Percentiles rank a stretch among this genome's conserved stretches.
Conservation (phyloP, 805 yeast species). For the Candida ovalis region DNA sequence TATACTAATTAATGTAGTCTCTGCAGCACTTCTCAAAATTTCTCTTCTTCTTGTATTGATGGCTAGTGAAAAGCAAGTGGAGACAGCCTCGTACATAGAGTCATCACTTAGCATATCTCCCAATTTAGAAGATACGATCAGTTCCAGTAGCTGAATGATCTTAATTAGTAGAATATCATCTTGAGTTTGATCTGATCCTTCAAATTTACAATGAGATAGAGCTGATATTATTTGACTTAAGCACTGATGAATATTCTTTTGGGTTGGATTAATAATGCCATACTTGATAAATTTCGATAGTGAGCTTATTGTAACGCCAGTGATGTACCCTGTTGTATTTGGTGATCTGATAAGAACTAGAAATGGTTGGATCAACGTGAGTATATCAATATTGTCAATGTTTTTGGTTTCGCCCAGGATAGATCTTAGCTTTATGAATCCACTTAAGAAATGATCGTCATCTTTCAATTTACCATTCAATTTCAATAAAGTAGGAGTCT, state of each 20-base stretch:
- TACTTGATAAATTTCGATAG: slow-evolving; percentile 70
- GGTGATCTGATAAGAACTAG: slow-evolving; percentile 79
- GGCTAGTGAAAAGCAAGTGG: slow-evolving; percentile 87
- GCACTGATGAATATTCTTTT: slow-evolving; percentile 53
- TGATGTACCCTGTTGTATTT: slow-evolving; percentile 80
- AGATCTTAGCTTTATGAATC: slow-evolving; percentile 74
- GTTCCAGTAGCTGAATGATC: slow-evolving; percentile 72
- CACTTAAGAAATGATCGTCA: slow-evolving; percentile 61
- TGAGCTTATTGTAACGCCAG: slow-evolving; percentile 75
- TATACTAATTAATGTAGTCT: slow-evolving; percentile 67
- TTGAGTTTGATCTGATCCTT: slow-evolving; percentile 86
- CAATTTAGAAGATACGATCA: slow-evolving; percentile 58
- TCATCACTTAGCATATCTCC: slow-evolving; percentile 74
- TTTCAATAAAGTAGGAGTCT: slow-evolving; percentile 24
- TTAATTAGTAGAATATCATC: slow-evolving; percentile 89
- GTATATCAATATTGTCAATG: slow-evolving; percentile 58
- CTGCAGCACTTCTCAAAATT: slow-evolving; percentile 84
- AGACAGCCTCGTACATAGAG: slow-evolving; percentile 81
- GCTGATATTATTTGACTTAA: slow-evolving; percentile 67
- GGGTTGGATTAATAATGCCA: slow-evolving; percentile 53
- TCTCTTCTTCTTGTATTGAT: slow-evolving; percentile 91
- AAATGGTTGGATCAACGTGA: slow-evolving; percentile 82
- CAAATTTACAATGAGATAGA: slow-evolving; percentile 90
- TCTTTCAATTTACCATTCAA: slow-evolving; percentile 30
- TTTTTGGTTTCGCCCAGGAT: slow-evolving; percentile 55